Base-by-base conservation (phyloP, 1,139 yeast species). In the Pichia sp. region DNA sequence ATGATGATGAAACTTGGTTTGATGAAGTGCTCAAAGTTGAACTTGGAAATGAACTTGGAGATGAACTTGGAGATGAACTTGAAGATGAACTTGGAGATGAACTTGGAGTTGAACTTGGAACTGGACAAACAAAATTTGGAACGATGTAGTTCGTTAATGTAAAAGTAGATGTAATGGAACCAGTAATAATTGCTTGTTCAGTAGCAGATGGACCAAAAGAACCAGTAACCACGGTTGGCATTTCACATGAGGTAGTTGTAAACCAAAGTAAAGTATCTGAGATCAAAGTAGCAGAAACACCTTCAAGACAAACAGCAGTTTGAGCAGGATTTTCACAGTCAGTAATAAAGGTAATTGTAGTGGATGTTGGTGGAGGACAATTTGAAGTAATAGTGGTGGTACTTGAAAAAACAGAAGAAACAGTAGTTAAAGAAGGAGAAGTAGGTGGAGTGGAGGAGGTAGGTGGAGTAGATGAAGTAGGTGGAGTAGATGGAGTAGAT, bases 121-220 rank as follows among this genome's bases (percentile, higher is more conserved):
- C 28, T 27, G 46, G 48, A 31, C 46, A 42, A 15, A 33, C 16
- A 33, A 43, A 26, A 30, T 13, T 20, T 36, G 48, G 46, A 31
- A 40, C 21, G 33, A 42, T 16, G 30, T 27, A 37, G 18, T 42
- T 31, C 2, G 37, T 34, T 8, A 43, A n/a, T 4, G 13, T n/a
- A 10, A 38, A n/a, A n/a, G 35, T 21, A 2, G 43, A 23, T 6
- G 21, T 25, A 14, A 31, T 19, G 4, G 4, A 4, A 15, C 38
- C 37, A 16, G 27, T 21, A 4, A 35, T 34, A 19, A 37, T 14
- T 8, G 31, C 5, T 30, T 28, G 6, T 4, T 15, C n/a, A n/a
- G 20, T 18, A n/a, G 32, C 31, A 1, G 41, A 38, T 25, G 45
- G 39, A 5, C 40, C 42, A 36, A 44, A 44, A 1, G 43, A 38